Conservation (phyloP, 768 basidiomycete species). For the Macrocybe gigantea region DNA sequence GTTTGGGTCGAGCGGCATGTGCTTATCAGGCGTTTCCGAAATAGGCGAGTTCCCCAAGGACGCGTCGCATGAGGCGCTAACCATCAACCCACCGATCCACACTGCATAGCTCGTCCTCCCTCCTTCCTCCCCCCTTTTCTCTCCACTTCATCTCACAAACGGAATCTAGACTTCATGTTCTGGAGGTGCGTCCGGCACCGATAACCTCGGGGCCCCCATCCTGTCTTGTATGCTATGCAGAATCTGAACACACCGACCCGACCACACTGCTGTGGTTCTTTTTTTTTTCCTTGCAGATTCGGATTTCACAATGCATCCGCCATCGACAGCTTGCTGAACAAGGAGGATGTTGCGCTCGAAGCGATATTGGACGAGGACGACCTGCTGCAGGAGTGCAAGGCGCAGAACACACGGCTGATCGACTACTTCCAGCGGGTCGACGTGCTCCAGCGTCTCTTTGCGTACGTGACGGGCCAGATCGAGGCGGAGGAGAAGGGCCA, state of each 20-base stretch:
- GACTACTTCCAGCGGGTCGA: slow-evolving; percentile 83
- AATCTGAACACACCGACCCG: too few species aligned
- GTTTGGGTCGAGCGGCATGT: not conserved
- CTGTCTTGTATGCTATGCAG: too few species aligned
- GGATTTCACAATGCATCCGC: slow-evolving; percentile 85
- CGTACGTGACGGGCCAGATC: slow-evolving; percentile 83
- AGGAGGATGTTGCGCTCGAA: slow-evolving; percentile 85
- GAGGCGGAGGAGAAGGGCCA: slow-evolving; percentile 72
- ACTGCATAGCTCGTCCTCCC: too few species aligned
- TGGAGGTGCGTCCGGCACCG: too few species aligned
- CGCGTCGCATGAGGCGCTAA: not conserved
- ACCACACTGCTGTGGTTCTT: too few species aligned
- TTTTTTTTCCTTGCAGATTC: slow-evolving; percentile 47
- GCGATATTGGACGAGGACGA: slow-evolving; percentile 92
- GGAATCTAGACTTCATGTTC: too few species aligned
- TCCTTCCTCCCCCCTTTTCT: too few species aligned
- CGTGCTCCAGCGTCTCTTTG: slow-evolving; percentile 73
- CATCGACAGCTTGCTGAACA: slow-evolving; percentile 87
- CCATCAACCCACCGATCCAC: not conserved
- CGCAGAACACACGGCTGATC: slow-evolving; percentile 84
- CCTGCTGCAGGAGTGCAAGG: slow-evolving; percentile 91
- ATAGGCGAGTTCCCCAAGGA: not conserved
- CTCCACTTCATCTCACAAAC: too few species aligned
- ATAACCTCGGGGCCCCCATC: too few species aligned
- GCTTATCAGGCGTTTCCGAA: not conserved